Conservation (phyloP, 306 rosid genomes). For the Erythrophleum fordii region DNA sequence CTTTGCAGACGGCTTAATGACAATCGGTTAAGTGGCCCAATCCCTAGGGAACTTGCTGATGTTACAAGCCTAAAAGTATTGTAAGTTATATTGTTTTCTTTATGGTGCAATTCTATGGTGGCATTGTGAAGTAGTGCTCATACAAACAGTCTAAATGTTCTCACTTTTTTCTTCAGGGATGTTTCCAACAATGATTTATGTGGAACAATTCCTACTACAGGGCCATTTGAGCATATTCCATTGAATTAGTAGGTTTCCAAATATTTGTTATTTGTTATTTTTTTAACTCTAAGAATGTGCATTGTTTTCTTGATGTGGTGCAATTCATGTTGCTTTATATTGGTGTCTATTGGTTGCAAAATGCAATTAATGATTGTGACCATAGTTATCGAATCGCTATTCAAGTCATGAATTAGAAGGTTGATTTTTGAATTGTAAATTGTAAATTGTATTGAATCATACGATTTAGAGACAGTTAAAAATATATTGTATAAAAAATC, state of each 20-base stretch:
- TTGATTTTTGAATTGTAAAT: too few species aligned
- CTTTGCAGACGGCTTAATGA: constrained; percentile 83
- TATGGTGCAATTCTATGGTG: background rate
- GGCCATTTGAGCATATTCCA: constrained; percentile 90
- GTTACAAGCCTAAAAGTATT: constrained; percentile 88
- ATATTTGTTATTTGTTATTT: constrained; percentile 10
- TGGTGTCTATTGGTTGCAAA: background rate
- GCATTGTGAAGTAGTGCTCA: constrained; percentile 9
- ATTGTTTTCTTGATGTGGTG: background rate
- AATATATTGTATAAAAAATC: too few species aligned
- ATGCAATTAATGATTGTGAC: too few species aligned
- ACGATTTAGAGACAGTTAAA: too few species aligned
- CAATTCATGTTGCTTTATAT: background rate
- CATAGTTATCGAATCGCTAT: too few species aligned
- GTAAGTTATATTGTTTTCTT: constrained; percentile 56
- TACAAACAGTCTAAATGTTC: constrained; percentile 29
- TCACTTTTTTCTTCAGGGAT: constrained; percentile 63
- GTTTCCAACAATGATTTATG: constrained; percentile 88
- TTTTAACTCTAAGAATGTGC: background rate
- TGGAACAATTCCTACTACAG: constrained; percentile 86
- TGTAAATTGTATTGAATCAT: too few species aligned
- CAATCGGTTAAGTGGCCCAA: constrained; percentile 76
- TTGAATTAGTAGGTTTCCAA: constrained; percentile 66
- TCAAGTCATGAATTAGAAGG: too few species aligned
- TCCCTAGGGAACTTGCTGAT: constrained; percentile 72